Conservation (phyloP, 106 monocot genomes). For the Narthecium ossifragum region DNA sequence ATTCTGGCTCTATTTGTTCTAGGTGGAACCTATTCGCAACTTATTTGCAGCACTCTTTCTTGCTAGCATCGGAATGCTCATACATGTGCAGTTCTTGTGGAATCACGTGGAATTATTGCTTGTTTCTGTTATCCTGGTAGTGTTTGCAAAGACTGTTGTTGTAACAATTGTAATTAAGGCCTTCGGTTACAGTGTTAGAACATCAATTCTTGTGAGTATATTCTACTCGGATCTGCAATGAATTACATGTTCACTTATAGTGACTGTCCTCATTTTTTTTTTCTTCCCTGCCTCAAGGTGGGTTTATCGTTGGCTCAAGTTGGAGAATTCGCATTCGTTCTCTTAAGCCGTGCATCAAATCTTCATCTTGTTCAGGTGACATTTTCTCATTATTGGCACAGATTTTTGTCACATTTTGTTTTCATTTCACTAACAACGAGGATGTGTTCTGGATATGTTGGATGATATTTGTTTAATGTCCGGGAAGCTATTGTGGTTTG, state of each 20-base stretch:
- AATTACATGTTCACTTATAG: neutral
- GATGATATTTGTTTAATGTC: neutral
- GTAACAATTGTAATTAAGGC: slow-evolving; percentile 62
- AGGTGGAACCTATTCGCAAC: slow-evolving; percentile 96
- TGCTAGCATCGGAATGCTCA: slow-evolving; percentile 97
- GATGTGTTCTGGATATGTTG: neutral
- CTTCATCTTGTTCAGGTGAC: slow-evolving; percentile 95
- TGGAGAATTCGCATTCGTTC: slow-evolving; percentile 97
- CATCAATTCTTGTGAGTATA: slow-evolving; percentile 85
- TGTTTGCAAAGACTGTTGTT: slow-evolving; percentile 79
- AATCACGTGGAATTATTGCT: slow-evolving; percentile 89
- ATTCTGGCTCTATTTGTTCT: slow-evolving; percentile 4
- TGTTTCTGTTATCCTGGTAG: slow-evolving; percentile 85
- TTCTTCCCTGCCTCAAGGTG: slow-evolving; percentile 45
- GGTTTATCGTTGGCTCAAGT: slow-evolving; percentile 95
- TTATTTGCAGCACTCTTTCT: slow-evolving; percentile 98
- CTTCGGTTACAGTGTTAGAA: slow-evolving; percentile 78
- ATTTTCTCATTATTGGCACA: neutral
- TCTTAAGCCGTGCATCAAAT: slow-evolving; percentile 94
- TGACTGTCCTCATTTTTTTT: neutral
- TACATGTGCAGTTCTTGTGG: slow-evolving; percentile 95
- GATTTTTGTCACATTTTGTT: neutral
- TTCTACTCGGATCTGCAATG: neutral
- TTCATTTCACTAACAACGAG: too few relatives aligned
- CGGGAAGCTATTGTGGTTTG: too few relatives aligned